phyloP scores from a whole-genome alignment of 2,329 filamentous ascomycete species.

The Gaeumannomyces tritici region DNA sequence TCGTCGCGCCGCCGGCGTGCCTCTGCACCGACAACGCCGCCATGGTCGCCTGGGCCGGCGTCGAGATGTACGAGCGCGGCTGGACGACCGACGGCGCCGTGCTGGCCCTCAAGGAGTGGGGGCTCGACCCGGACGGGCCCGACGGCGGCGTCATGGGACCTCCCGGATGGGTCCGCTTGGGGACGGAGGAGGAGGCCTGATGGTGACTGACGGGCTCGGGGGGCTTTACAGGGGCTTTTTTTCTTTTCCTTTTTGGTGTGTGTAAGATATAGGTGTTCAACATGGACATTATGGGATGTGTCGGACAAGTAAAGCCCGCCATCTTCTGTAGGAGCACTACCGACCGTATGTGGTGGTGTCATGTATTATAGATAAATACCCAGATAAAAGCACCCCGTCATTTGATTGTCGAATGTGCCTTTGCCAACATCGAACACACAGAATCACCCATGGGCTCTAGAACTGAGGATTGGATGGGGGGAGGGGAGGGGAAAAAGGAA shows the following conservation, averaged over 20 bases:
- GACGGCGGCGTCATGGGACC: constrained; percentile 61
- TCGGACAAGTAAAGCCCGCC: too few relatives aligned
- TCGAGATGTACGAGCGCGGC: constrained; percentile 83
- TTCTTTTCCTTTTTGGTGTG: too few relatives aligned
- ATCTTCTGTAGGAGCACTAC: neutral
- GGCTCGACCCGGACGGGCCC: constrained; percentile 51
- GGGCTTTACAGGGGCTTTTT: too few relatives aligned
- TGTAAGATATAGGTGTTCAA: too few relatives aligned
- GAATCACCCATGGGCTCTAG: neutral
- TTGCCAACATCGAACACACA: too few relatives aligned
- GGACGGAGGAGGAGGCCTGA: constrained; percentile 9
- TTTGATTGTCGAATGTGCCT: too few relatives aligned
- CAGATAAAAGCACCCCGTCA: neutral
- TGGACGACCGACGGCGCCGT: constrained; percentile 55
- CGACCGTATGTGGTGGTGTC: too few relatives aligned
- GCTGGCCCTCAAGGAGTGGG: constrained; percentile 59
- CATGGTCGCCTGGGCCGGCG: constrained; percentile 92
- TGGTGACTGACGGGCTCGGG: neutral
- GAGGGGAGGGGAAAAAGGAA: too few relatives aligned
- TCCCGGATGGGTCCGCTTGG: constrained; percentile 30
- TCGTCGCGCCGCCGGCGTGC: constrained; percentile 65
- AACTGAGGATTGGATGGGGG: neutral
- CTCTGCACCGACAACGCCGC: constrained; percentile 93
- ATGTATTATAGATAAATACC: neutral
- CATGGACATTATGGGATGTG: too few relatives aligned